Evolutionary conservation across 441 rosid genomes (phyloP).

Genomic region (Croton setiger): DNA sequence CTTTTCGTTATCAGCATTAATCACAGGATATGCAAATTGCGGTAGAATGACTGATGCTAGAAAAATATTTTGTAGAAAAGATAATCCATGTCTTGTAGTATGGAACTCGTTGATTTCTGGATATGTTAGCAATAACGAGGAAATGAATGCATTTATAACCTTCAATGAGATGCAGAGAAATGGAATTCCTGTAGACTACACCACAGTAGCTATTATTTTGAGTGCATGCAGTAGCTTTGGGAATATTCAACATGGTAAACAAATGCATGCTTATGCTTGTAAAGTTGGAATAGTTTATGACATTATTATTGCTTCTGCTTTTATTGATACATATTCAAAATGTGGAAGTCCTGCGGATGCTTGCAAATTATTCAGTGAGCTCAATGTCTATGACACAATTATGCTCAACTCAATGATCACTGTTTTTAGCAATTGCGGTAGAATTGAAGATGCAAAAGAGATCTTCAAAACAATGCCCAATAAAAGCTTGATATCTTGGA

Average conservation of each 20-base stretch:
- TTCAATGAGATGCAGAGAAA: conserved; percentile 51
- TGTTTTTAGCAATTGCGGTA: conserved; percentile 60
- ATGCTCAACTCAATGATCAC: conserved; percentile 81
- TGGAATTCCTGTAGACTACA: conserved; percentile 40
- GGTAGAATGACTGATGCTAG: conserved; percentile 61
- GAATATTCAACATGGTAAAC: conserved; percentile 32
- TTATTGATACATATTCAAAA: conserved; percentile 64
- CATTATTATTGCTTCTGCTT: conserved; percentile 47
- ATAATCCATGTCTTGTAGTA: conserved; percentile 38
- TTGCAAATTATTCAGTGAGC: conserved; percentile 62
- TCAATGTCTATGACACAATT: conserved; percentile 55
- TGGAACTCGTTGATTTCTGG: conserved; percentile 89
- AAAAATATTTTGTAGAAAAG: conserved; percentile 39
- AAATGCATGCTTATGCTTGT: conserved; percentile 55
- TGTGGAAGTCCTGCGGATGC: conserved; percentile 60
- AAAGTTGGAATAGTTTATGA: conserved; percentile 48
- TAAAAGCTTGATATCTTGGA: conserved; percentile 84
- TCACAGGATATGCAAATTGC: conserved; percentile 59
- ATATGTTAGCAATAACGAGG: conserved; percentile 50
- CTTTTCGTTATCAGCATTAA: conserved; percentile 71
- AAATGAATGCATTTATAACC: conserved; percentile 46
- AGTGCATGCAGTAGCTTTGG: conserved; percentile 49
- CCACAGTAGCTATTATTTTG: conserved; percentile 51
- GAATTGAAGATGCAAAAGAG: conserved; percentile 64
- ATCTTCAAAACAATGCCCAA: conserved; percentile 49